Conservation (phyloP, 2,329 filamentous ascomycete genomes). For the Aspergillus spinulosporus region DNA sequence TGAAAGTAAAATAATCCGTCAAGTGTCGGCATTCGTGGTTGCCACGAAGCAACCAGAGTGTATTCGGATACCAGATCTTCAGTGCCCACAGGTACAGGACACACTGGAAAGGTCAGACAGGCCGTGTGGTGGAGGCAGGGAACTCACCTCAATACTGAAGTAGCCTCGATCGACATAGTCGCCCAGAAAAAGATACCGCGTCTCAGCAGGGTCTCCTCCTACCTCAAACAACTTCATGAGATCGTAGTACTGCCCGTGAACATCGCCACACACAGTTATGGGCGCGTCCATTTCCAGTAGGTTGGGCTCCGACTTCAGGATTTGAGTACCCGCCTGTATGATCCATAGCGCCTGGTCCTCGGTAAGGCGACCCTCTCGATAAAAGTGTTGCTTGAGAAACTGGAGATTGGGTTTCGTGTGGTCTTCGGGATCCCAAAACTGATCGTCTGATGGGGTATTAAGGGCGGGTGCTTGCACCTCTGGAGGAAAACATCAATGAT, state of each 20-base stretch:
- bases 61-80: conserved; percentile 99
- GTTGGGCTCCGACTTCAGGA: conserved; percentile 88
- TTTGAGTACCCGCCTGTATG: conserved; percentile 79
- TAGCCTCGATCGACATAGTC: conserved; percentile 98
- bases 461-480: conserved; percentile 98
- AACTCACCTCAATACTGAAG: conserved; percentile 84
- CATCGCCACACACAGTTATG: conserved; percentile 97
- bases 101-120: conserved; percentile 56
- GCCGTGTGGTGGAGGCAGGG: not conserved
- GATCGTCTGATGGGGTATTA: conserved; percentile 85
- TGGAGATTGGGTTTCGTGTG: conserved; percentile 84
- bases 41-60: conserved; percentile 91
- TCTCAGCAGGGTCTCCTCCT: conserved; percentile 93
- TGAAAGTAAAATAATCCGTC: conserved; percentile 99
- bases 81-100: conserved; percentile 96
- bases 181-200: conserved; percentile 92
- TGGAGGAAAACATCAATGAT: conserved; percentile 43
- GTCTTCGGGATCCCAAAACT: conserved; percentile 86
- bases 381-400: conserved; percentile 98
- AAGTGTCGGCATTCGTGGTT: conserved; percentile 99
- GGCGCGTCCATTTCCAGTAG: conserved; percentile 98
- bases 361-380: conserved; percentile 92
- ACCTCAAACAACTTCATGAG: conserved; percentile 99
- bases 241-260: conserved; percentile 98
- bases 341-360: conserved; percentile 98